Conservation (phyloP, 805 yeast genomes). For the Lachancea quebecensis region DNA sequence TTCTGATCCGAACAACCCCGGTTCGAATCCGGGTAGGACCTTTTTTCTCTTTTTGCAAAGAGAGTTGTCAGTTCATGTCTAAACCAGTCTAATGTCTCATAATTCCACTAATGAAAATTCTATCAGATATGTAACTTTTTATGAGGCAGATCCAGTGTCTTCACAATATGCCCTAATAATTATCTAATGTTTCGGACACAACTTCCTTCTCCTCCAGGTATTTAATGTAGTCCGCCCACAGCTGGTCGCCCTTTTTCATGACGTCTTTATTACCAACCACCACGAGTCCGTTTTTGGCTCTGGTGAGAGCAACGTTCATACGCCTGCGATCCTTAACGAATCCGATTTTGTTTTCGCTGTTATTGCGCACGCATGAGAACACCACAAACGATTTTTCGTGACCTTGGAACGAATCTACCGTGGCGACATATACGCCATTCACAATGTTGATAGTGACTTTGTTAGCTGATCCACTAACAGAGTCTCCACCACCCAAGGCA, state of each 20-base stretch:
- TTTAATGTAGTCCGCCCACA: slow-evolving; percentile 47
- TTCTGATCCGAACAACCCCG: slow-evolving; percentile 66
- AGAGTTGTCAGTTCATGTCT: too few species aligned
- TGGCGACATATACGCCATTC: slow-evolving; percentile 41
- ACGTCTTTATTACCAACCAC: slow-evolving; percentile 55
- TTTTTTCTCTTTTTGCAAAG: slow-evolving; percentile 23
- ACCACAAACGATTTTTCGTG: slow-evolving; percentile 79
- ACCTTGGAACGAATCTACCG: slow-evolving; percentile 92
- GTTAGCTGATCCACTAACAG: slow-evolving; percentile 4
- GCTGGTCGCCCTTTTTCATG: slow-evolving; percentile 37
- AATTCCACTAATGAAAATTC: too few species aligned
- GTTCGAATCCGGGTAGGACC: slow-evolving; percentile 87
- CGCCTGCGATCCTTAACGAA: slow-evolving; percentile 56
- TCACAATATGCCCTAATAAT: slow-evolving; percentile 9
- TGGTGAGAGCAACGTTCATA: slow-evolving; percentile 65
- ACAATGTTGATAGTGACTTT: slow-evolving; percentile 31
- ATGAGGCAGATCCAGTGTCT: too few species aligned
- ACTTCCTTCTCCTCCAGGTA: slow-evolving; percentile 33
- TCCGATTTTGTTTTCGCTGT: slow-evolving; percentile 47
- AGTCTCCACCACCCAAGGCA: slow-evolving; percentile 32
- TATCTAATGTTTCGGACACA: slow-evolving; percentile 22
- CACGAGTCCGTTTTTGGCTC: slow-evolving; percentile 58
- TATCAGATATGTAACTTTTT: not conserved
- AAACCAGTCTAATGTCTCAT: too few species aligned
- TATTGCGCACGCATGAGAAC: slow-evolving; percentile 71